Evolutionary conservation across 2,329 filamentous ascomycete species (phyloP).

Genomic region (Exserohilum turcica): DNA sequence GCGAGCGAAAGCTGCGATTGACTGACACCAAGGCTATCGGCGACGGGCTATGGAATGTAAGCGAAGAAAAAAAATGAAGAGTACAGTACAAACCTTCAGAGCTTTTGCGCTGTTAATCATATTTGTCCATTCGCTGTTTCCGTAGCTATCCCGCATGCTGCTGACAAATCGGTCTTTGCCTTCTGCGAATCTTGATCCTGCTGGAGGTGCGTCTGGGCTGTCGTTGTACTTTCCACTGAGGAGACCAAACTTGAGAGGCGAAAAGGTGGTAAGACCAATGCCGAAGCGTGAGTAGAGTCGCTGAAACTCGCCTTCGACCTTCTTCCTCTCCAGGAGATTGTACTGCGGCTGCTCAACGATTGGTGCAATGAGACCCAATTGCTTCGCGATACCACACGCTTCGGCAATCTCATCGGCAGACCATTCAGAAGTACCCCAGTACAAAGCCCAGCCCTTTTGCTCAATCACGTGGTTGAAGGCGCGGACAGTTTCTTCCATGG

Average conservation of each 20-base stretch:
- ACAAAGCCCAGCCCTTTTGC: conserved; percentile 67
- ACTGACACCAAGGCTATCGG: conserved; percentile 66
- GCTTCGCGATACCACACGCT: conserved; percentile 63
- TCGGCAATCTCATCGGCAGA: conserved; percentile 63
- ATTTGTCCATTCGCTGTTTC: conserved; percentile 59
- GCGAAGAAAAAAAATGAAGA: not conserved
- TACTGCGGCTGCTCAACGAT: conserved; percentile 61
- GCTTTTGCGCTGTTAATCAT: conserved; percentile 63
- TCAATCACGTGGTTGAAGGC: conserved; percentile 74
- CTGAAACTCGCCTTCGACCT: conserved; percentile 64
- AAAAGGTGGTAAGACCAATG: conserved; percentile 62
- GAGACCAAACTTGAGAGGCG: conserved; percentile 61
- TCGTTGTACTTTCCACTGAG: conserved; percentile 68
- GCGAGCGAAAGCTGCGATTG: conserved; percentile 49
- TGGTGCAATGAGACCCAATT: conserved; percentile 62
- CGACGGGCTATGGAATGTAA: conserved; percentile 52
- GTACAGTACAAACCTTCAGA: conserved; percentile 34
- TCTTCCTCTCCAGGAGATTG: conserved; percentile 62
- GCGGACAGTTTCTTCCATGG: conserved; percentile 73
- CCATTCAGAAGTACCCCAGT: conserved; percentile 69
- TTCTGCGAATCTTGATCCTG: conserved; percentile 63
- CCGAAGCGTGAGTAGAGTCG: conserved; percentile 60
- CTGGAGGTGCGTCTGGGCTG: conserved; percentile 57
- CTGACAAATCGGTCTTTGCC: conserved; percentile 63
- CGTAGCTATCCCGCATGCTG: conserved; percentile 50